Percentiles rank a stretch among this genome's conserved stretches.
Evolutionary conservation across 306 rosid species (phyloP).

Genomic region (Vicia sativa): DNA sequence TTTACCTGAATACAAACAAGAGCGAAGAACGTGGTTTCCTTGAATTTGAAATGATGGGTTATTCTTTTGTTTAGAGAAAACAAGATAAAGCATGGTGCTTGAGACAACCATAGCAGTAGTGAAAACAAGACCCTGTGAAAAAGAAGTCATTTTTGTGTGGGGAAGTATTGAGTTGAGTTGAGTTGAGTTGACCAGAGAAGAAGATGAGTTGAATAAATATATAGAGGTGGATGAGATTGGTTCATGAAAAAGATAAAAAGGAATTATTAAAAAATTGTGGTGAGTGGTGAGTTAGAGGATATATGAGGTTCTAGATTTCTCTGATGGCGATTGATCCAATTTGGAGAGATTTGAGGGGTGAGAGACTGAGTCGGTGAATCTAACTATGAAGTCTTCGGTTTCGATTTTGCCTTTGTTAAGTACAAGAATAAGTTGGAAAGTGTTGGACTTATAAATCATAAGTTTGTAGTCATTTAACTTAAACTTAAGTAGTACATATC

Average conservation of each 20-base stretch:
- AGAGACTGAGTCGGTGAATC: not conserved
- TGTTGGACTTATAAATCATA: no score
- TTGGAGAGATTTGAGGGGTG: not conserved
- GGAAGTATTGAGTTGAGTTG: not conserved
- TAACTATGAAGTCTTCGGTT: not conserved
- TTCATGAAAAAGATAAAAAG: not conserved
- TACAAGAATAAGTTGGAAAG: not conserved
- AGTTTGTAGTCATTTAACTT: no score
- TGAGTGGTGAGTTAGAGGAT: not conserved
- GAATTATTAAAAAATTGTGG: not conserved
- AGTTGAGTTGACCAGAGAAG: constrained; percentile 26
- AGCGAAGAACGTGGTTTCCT: constrained; percentile 36
- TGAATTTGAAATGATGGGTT: constrained; percentile 11
- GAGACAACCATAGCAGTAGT: constrained; percentile 63
- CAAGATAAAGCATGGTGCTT: constrained; percentile 50
- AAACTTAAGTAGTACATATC: no score
- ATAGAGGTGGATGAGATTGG: not conserved
- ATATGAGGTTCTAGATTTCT: constrained; percentile 38
- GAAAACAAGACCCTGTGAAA: constrained; percentile 53
- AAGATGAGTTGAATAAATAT: not conserved
- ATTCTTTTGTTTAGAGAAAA: constrained; percentile 36
- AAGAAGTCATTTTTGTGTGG: constrained; percentile 44
- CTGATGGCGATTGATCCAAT: not conserved
- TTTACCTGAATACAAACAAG: constrained; percentile 73
- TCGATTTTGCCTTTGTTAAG: constrained; percentile 13